Evolutionary conservation across 257 asterid species (phyloP).

Genomic region (Lavandula angustifolia): DNA sequence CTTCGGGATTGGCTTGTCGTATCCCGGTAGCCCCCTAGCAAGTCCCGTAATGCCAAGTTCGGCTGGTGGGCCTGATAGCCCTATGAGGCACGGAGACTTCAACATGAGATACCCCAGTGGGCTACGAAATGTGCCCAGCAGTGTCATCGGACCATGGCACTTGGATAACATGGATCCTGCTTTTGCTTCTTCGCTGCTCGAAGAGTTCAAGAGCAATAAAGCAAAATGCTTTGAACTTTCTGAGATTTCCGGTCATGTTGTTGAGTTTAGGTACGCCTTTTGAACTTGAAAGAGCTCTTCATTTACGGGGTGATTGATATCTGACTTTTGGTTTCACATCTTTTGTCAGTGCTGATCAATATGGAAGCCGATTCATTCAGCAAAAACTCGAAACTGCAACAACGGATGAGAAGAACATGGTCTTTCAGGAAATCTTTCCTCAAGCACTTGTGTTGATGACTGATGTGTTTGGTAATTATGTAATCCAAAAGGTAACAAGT

Average conservation of each 20-base stretch:
- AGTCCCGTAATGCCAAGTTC: slow-evolving; percentile 64
- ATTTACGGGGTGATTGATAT: slow-evolving; percentile 18
- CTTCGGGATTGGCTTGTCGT: slow-evolving; percentile 70
- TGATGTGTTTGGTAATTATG: slow-evolving; percentile 95
- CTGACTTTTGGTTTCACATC: slow-evolving; percentile 24
- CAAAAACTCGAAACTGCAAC: slow-evolving; percentile 97
- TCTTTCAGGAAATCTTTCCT: slow-evolving; percentile 84
- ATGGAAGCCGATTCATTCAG: slow-evolving; percentile 98
- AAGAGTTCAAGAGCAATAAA: slow-evolving; percentile 95
- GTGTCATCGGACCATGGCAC: slow-evolving; percentile 80
- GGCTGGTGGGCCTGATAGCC: slow-evolving; percentile 80
- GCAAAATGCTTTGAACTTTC: slow-evolving; percentile 87
- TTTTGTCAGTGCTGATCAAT: slow-evolving; percentile 77
- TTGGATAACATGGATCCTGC: slow-evolving; percentile 70
- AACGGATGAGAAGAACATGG: slow-evolving; percentile 83
- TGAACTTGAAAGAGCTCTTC: neutral
- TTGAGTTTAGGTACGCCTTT: slow-evolving; percentile 77
- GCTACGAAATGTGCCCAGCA: slow-evolving; percentile 73
- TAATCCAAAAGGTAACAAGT: slow-evolving; percentile 80
- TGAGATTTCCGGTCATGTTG: slow-evolving; percentile 88
- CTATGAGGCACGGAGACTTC: slow-evolving; percentile 85
- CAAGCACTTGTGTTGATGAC: slow-evolving; percentile 91
- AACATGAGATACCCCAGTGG: slow-evolving; percentile 71
- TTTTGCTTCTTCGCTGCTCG: slow-evolving; percentile 74
- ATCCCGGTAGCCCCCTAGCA: slow-evolving; percentile 84